Evolutionary conservation across 2,329 filamentous ascomycete species (phyloP).

Genomic region (Arthrocladium fulminans): DNA sequence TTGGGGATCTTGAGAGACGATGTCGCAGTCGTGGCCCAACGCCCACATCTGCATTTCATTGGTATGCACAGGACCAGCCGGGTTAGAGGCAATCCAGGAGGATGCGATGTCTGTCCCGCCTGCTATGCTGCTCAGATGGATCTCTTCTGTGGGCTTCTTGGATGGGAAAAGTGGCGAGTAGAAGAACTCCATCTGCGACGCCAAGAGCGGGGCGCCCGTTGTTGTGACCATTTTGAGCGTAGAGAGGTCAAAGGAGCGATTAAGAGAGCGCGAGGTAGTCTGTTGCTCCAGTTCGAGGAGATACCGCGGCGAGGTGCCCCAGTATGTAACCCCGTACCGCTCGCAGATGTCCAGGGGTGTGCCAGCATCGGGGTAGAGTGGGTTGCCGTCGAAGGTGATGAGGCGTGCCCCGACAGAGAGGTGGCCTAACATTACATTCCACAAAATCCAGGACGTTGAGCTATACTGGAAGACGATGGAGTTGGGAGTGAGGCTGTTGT

Average conservation of each 20-base stretch:
- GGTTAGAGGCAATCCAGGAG: conserved; percentile 37
- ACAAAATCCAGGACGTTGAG: conserved; percentile 41
- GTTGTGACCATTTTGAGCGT: conserved; percentile 37
- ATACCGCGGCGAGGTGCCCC: conserved; percentile 38
- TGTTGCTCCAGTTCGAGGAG: conserved; percentile 36
- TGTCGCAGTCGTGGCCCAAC: conserved; percentile 41
- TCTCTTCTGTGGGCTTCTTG: conserved; percentile 7
- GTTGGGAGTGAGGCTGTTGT: conserved; percentile 34
- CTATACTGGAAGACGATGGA: conserved; percentile 40
- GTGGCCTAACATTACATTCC: conserved; percentile 38
- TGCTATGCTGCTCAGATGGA: conserved; percentile 36
- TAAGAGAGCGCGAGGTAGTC: conserved; percentile 1
- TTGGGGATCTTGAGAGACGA: conserved; percentile 29
- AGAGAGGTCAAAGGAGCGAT: conserved; percentile 29
- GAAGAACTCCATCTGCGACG: conserved; percentile 39
- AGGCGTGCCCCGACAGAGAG: conserved; percentile 35
- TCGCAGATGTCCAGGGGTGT: conserved; percentile 31
- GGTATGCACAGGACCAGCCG: conserved; percentile 34
- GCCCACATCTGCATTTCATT: conserved; percentile 40
- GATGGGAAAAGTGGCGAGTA: conserved; percentile 31
- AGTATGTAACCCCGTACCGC: conserved; percentile 33
- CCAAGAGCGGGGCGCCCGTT: conserved; percentile 37
- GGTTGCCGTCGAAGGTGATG: conserved; percentile 38
- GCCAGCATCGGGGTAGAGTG: conserved; percentile 33
- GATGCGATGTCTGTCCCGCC: conserved; percentile 43